Percentiles rank a stretch among this genome's conserved stretches.
Conservation (phyloP, 2,329 filamentous ascomycete species). For the Thelonectria blattea region DNA sequence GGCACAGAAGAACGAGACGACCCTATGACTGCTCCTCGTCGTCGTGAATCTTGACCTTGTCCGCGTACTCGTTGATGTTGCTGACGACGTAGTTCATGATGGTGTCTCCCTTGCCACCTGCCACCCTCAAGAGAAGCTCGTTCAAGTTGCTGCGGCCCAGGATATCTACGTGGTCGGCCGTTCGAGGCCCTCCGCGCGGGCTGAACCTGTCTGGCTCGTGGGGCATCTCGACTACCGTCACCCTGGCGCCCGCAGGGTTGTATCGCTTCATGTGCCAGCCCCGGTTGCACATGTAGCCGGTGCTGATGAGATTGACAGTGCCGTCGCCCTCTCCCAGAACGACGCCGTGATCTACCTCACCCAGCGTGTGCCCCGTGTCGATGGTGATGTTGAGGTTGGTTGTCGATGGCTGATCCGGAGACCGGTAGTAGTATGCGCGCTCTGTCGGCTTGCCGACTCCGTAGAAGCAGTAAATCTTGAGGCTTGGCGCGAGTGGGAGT, state of each 20-base stretch:
- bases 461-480: slow-evolving; percentile 98
- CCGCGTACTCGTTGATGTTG: slow-evolving; percentile 81
- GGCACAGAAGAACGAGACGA: background rate
- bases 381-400: slow-evolving; percentile 77
- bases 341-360: slow-evolving; percentile 82
- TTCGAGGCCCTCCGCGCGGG: slow-evolving; percentile 73
- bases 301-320: slow-evolving; percentile 89
- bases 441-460: slow-evolving; percentile 94
- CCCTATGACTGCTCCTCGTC: slow-evolving; percentile 48
- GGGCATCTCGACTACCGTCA: slow-evolving; percentile 93
- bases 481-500: slow-evolving; percentile 81
- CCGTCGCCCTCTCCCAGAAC: slow-evolving; percentile 95
- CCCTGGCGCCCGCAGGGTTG: slow-evolving; percentile 81
- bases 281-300: slow-evolving; percentile 95
- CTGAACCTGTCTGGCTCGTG: slow-evolving; percentile 94
- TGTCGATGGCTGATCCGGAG: slow-evolving; percentile 66
- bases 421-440: slow-evolving; percentile 87
- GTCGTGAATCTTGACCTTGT: slow-evolving; percentile 82
- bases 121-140: slow-evolving; percentile 85
- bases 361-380: slow-evolving; percentile 67
- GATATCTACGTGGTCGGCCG: slow-evolving; percentile 95
- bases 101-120: slow-evolving; percentile 80
- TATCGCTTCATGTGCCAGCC: slow-evolving; percentile 95
- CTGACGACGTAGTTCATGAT: slow-evolving; percentile 82
- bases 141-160: slow-evolving; percentile 87